These are phyloP conservation scores for Backusella luteola DNA, from an alignment of 192 early-diverging fungal genomes.

Conservation along the genomic window DNA sequence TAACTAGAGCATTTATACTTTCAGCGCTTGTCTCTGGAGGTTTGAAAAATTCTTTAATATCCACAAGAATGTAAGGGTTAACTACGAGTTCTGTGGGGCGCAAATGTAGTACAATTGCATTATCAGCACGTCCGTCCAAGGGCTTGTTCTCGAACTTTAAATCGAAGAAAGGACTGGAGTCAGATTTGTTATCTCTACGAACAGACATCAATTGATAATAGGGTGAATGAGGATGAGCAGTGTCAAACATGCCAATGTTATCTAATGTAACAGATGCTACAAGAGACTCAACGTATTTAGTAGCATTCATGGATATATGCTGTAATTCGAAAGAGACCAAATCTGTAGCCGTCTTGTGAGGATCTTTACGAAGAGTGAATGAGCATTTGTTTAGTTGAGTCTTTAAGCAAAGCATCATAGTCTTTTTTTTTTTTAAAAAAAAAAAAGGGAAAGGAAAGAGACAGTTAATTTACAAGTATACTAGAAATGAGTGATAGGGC, in stretches of 20 bases:
- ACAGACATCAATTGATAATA: constrained; percentile 55
- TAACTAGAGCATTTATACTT: constrained; percentile 56
- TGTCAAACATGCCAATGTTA: constrained; percentile 59
- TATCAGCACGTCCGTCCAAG: constrained; percentile 69
- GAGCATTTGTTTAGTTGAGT: constrained; percentile 75
- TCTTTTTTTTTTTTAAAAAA: constrained; percentile 32
- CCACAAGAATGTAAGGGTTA: constrained; percentile 62
- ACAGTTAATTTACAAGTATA: background rate
- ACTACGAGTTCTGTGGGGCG: constrained; percentile 78
- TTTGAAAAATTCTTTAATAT: constrained; percentile 70
- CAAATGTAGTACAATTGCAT: constrained; percentile 66
- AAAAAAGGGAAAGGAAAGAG: constrained; percentile 27
- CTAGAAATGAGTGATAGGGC: background rate
- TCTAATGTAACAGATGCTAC: constrained; percentile 54
- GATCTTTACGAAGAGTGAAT: constrained; percentile 65
- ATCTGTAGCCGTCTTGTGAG: constrained; percentile 27
- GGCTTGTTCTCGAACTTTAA: constrained; percentile 71
- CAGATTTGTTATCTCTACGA: constrained; percentile 11
- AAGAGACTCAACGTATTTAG: constrained; percentile 53
- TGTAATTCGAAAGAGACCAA: constrained; percentile 65
- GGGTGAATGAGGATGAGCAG: constrained; percentile 54
- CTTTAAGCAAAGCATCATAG: constrained; percentile 57
- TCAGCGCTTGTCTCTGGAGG: constrained; percentile 60
- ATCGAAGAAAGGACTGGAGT: constrained; percentile 47
- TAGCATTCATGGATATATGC: constrained; percentile 50